A percentile compares a stretch with the other conserved stretches of the same genome.
These are phyloP conservation scores for Termitomyces heimii DNA, from an alignment of 768 basidiomycete genomes.

Conservation along the genomic window DNA sequence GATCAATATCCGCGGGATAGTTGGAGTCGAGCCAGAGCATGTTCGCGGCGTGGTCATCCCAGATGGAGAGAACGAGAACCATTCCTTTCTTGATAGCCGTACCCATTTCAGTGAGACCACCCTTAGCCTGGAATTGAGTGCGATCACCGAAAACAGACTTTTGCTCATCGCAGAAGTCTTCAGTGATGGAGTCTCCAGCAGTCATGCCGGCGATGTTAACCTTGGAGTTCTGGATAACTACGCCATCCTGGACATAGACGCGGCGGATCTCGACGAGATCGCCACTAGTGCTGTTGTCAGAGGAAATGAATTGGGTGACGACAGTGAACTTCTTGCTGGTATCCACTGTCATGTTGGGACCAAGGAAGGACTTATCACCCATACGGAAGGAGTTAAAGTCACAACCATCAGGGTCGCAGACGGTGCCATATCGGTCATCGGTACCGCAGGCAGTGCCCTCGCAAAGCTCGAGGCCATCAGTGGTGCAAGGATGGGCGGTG, in stretches of 20 bases:
- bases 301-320: conserved; percentile 53
- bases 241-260: conserved; percentile 48
- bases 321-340: conserved; percentile 47
- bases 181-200: conserved; percentile 40
- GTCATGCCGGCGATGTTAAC: conserved; percentile 38
- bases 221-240: conserved; percentile 45
- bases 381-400: conserved; percentile 60
- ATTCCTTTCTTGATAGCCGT: conserved; percentile 34
- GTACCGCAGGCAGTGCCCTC: conserved; percentile 32
- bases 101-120: conserved; percentile 32
- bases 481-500: conserved; percentile 47
- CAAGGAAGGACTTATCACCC: conserved; percentile 42
- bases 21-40: conserved; percentile 55
- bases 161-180: conserved; percentile 40
- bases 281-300: conserved; percentile 37
- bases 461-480: conserved; percentile 36
- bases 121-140: conserved; percentile 36
- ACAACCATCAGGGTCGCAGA: conserved; percentile 35
- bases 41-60: conserved; percentile 49
- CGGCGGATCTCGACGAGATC: conserved; percentile 48
- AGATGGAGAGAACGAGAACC: conserved; percentile 44
- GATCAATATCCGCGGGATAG: conserved; percentile 30
- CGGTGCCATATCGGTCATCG: conserved; percentile 25
- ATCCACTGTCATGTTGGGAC: conserved; percentile 42
- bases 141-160: conserved; percentile 43